These are phyloP conservation scores for Artemisia argyi DNA, from an alignment of 129 eudicot species.

Conservation along the genomic window DNA sequence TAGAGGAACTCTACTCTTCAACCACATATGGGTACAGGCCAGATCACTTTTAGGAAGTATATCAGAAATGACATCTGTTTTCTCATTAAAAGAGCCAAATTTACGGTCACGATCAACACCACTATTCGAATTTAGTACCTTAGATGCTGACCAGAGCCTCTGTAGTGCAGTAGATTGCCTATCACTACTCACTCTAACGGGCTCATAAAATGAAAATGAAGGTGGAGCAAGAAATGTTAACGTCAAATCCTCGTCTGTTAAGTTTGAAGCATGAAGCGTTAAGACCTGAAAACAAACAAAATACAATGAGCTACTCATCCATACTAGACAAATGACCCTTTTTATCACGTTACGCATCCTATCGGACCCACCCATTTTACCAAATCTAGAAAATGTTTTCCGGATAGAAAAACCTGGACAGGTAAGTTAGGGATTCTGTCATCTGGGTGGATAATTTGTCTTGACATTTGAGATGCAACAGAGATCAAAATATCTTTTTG, in stretches of 20 bases:
- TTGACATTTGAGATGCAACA: slow-evolving; percentile 76
- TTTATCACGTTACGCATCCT: background rate
- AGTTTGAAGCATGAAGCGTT: slow-evolving; percentile 85
- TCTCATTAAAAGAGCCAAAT: slow-evolving; percentile 37
- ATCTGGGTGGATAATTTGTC: slow-evolving; percentile 45
- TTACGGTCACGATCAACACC: slow-evolving; percentile 37
- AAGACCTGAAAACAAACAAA: slow-evolving; percentile 56
- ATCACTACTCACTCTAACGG: slow-evolving; percentile 4
- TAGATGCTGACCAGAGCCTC: slow-evolving; percentile 33
- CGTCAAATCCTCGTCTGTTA: slow-evolving; percentile 71
- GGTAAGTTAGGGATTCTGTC: slow-evolving; percentile 61
- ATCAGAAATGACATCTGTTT: slow-evolving; percentile 40
- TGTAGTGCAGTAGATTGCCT: slow-evolving; percentile 27
- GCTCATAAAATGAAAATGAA: slow-evolving; percentile 39
- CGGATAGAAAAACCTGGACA: slow-evolving; percentile 61
- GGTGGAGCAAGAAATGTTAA: slow-evolving; percentile 85
- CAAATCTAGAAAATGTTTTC: slow-evolving; percentile 12
- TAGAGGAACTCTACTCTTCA: slow-evolving; percentile 86
- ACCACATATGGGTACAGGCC: slow-evolving; percentile 80
- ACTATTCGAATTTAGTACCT: slow-evolving; percentile 29
- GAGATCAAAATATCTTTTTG: slow-evolving; percentile 76
- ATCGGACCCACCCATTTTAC: slow-evolving; percentile 3
- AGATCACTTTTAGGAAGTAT: slow-evolving; percentile 53
- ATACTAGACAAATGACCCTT: background rate
- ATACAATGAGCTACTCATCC: background rate